Evolutionary conservation across 1,284 basidiomycete genomes (phyloP), one percentile per base, ranked within the genome.

Genomic region (Trichosporon faecale): DNA sequence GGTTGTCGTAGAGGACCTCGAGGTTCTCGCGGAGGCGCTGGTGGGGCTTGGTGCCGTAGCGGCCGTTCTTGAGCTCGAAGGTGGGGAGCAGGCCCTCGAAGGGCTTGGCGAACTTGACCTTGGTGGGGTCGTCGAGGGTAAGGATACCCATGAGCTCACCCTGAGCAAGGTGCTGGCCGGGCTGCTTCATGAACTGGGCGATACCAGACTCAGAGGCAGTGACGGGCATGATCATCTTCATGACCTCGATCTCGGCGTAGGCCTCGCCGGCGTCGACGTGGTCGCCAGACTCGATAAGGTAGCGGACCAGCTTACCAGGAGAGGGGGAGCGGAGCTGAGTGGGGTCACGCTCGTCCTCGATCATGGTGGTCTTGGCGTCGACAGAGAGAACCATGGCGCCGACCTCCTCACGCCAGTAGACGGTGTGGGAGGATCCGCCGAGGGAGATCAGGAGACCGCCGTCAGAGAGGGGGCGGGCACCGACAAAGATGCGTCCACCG

Each of bases 221-320:
- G 70, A 99, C 89, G 16, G 94, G 94, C 95, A 98, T 96, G 84
- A 95, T 95, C 95, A 98, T 98, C 86, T 98, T 98, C 95, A 97
- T 97, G 76, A 97, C 95, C 88, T 99, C 97, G 68, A 99, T 98
- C 83, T 99, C 97, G 68, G 97, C 97, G 82, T 98, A 99, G 70
- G 94, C 90, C 76, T 98, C 94, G 37, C 97, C 96, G 72, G 95
- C 93, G 73, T 92, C 91, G 84, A 99, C 88, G 83, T 99, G 97
- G 75, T 98, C 96, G 23, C 97, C 97, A 71, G 93, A 96, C 79
- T 99, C 96, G 74, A 99, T 91, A 73, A 99, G 89, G 87, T 92
- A 96, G 66, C 95, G 89, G 70, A 99, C 89, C 64, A 99, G 89
- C 86, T 99, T 99, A 66, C 97, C 97, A 27, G 97, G 97, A 84